These are phyloP conservation scores for Dactylonectria macrodidyma DNA, from an alignment of 2,329 filamentous ascomycete genomes.

Conservation along the genomic window DNA sequence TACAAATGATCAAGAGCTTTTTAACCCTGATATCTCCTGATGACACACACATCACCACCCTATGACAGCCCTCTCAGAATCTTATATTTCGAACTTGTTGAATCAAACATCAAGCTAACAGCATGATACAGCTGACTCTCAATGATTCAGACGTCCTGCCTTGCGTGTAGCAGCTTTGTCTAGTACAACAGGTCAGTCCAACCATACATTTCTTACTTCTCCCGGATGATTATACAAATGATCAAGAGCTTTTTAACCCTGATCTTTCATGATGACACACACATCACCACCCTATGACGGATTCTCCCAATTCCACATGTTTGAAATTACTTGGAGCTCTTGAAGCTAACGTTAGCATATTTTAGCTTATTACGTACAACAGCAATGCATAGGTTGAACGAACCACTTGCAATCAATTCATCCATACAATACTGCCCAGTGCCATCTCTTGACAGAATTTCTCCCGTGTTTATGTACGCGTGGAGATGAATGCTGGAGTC, in stretches of 20 bases:
- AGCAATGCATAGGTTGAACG: too few relatives aligned
- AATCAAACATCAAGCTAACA: not conserved
- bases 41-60: not conserved
- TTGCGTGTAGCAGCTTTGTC: too few relatives aligned
- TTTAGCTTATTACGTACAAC: too few relatives aligned
- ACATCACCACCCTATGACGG: not conserved
- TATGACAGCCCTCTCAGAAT: not conserved
- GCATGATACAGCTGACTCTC: too few relatives aligned
- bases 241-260: not conserved
- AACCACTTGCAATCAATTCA: too few relatives aligned
- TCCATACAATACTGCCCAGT: too few relatives aligned
- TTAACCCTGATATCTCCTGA: not conserved
- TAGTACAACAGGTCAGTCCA: not conserved
- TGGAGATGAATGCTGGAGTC: too few relatives aligned
- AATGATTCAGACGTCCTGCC: too few relatives aligned
- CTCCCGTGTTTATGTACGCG: too few relatives aligned
- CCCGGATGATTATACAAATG: not conserved
- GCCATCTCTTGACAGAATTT: too few relatives aligned
- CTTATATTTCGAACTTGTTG: not conserved
- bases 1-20: not conserved
- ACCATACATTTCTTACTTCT: not conserved
- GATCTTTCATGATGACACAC: not conserved
- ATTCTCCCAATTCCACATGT: not conserved
- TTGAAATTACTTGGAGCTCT: not conserved
- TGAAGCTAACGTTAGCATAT: not conserved